Evolutionary conservation across 805 yeast genomes (phyloP), one percentile per base, ranked within the genome.

Genomic region (Pichia californica): DNA sequence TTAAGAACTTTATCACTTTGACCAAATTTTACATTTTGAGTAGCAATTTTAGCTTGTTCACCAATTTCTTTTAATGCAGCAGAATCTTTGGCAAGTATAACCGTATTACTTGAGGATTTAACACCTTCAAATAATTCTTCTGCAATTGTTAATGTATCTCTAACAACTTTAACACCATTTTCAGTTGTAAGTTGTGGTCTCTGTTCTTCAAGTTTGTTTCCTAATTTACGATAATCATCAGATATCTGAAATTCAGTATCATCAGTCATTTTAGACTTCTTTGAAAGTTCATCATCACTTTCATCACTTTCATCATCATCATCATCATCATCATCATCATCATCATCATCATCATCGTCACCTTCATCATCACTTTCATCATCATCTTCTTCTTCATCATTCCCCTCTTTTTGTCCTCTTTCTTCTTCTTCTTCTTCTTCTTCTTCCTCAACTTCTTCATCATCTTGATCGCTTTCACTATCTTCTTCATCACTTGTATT

Each of bases 1-100:
- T 69, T 69, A 5, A 83, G 54, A 2, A 74, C 60, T n/a, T 70
- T 67, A 10, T 74, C 79, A 3, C 73, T 65, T 38, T 73, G 72
- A 3, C 82, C 87, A 40, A 82, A 62, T 41, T 74, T 75, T 50
- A 82, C 53, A 59, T 77, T 80, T 39, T 77, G 68, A 3, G 84
- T 77, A 36, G 83, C 83, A 19, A 79, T 62, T 31, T 81, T 78
- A 11, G 87, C 81, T 53, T 81, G 70, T 45, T 73, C 74, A 30
- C 85, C 73, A 10, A 82, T 73, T 46, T 73, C 78, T 26, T 69
- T 66, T 51, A 84, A 68, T 5, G 83, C 78, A 43, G 77, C 77
- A 1, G 91, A 71, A 59, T 84, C 94, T 44, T 74, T 71, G 0
- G 86, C 84, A 26, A 73, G 68, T 9, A 73, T 52, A 48, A 67